Percentiles rank a stretch among this genome's conserved stretches.
Conservation (phyloP, 208 protist species). For the Porcisia deanei region DNA sequence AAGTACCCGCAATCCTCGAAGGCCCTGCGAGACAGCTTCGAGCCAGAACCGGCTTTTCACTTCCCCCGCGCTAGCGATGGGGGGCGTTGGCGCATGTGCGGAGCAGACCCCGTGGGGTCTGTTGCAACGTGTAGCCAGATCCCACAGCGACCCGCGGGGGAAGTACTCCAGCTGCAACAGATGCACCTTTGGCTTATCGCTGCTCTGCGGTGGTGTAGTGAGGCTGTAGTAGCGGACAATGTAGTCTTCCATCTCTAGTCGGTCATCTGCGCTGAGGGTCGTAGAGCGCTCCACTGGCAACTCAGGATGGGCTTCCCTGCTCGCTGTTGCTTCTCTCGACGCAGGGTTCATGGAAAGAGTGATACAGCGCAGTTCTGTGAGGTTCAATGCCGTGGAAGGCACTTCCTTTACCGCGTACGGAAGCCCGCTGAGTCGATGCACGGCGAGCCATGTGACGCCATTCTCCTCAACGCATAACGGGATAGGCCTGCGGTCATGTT, state of each 20-base stretch:
- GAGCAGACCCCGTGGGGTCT: neutral
- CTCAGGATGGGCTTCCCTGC: neutral
- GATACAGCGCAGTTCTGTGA: conserved; percentile 15
- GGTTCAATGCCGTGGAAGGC: conserved; percentile 21
- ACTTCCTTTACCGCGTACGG: conserved; percentile 77
- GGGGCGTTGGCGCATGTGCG: neutral
- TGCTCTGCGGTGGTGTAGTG: conserved; percentile 20
- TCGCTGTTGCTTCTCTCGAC: too few relatives aligned
- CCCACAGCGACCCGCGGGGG: conserved; percentile 48
- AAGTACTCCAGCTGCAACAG: conserved; percentile 79
- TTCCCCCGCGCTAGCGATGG: neutral
- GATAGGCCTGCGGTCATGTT: conserved; percentile 2
- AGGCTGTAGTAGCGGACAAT: conserved; percentile 55
- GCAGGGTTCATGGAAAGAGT: conserved; percentile 11
- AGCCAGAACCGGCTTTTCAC: conserved; percentile 32
- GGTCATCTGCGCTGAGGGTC: conserved; percentile 5
- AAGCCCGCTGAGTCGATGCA: conserved; percentile 48
- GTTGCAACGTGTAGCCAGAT: conserved; percentile 21
- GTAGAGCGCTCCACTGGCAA: neutral
- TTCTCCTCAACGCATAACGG: conserved; percentile 47
- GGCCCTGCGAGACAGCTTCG: conserved; percentile 32
- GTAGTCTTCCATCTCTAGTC: conserved; percentile 32
- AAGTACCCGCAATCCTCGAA: conserved; percentile 49
- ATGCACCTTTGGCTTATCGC: conserved; percentile 28
- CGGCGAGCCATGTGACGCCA: conserved; percentile 64